These are phyloP conservation scores for Vicia villosa DNA, from an alignment of 306 rosid species.

Conservation along the genomic window DNA sequence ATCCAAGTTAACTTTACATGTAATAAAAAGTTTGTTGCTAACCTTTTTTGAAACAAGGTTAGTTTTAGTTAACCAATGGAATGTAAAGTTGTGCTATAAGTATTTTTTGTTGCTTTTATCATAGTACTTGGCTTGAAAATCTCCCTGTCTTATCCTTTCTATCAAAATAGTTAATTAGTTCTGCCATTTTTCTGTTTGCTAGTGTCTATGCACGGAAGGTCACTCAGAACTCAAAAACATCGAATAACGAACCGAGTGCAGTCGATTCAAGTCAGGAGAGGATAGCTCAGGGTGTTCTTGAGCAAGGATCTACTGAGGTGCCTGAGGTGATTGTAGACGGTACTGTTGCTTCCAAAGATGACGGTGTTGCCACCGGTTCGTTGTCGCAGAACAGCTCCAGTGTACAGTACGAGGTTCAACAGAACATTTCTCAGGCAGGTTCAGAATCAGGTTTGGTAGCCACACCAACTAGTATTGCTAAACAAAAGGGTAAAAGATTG, in stretches of 20 bases:
- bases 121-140: neutral
- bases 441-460: constrained; percentile 36
- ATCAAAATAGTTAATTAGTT: constrained; percentile 10
- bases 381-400: constrained; percentile 63
- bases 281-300: constrained; percentile 35
- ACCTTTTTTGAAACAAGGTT: neutral
- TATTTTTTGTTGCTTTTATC: constrained; percentile 15
- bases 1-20: neutral
- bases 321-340: constrained; percentile 43
- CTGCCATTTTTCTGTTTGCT: constrained; percentile 43
- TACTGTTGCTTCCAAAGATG: constrained; percentile 36
- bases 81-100: constrained; percentile 1
- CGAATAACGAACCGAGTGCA: constrained; percentile 34
- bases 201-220: constrained; percentile 49
- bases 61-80: neutral
- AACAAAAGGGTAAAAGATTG: constrained; percentile 50
- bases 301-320: constrained; percentile 53
- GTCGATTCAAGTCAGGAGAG: constrained; percentile 43
- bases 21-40: neutral
- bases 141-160: constrained; percentile 13
- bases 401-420: constrained; percentile 45
- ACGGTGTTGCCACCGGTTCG: constrained; percentile 45
- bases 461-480: constrained; percentile 37
- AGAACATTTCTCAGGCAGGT: constrained; percentile 44
- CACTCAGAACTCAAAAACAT: constrained; percentile 32